These are phyloP conservation scores for Zizania palustris DNA, from an alignment of 202 grass and related monocot genomes.

Conservation along the genomic window DNA sequence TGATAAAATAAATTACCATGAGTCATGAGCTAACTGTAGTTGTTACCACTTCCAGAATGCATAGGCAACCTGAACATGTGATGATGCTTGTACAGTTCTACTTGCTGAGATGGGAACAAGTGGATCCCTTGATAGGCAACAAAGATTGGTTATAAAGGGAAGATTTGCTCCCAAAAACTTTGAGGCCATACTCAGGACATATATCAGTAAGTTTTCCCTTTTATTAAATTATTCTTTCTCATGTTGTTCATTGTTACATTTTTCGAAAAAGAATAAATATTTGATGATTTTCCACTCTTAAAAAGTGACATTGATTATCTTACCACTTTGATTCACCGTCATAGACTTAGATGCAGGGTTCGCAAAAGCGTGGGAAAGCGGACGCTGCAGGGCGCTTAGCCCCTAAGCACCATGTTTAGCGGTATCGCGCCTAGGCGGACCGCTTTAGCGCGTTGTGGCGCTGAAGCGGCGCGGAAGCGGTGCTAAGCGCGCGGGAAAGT, in stretches of 20 bases:
- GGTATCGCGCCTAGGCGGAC: too few relatives aligned
- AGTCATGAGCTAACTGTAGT: slow-evolving; percentile 13
- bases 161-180: slow-evolving; percentile 97
- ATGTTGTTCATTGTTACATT: not conserved
- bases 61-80: slow-evolving; percentile 97
- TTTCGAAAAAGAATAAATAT: too few relatives aligned
- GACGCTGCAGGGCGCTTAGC: too few relatives aligned
- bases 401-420: too few relatives aligned
- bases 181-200: slow-evolving; percentile 92
- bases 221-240: not conserved
- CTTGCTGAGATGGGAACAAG: slow-evolving; percentile 99
- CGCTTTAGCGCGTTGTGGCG: too few relatives aligned
- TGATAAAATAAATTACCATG: slow-evolving; percentile 10
- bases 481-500: too few relatives aligned
- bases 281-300: too few relatives aligned
- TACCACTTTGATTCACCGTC: too few relatives aligned
- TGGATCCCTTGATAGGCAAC: slow-evolving; percentile 96
- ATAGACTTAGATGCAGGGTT: too few relatives aligned
- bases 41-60: slow-evolving; percentile 71
- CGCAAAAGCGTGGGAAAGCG: too few relatives aligned
- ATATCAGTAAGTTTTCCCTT: slow-evolving; percentile 71
- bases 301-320: too few relatives aligned
- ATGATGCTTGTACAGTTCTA: slow-evolving; percentile 92
- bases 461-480: too few relatives aligned
- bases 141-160: slow-evolving; percentile 93